phyloP scores from a whole-genome alignment of 129 eudicot genomes.

The Rutidosis leptorrhynchoides region DNA sequence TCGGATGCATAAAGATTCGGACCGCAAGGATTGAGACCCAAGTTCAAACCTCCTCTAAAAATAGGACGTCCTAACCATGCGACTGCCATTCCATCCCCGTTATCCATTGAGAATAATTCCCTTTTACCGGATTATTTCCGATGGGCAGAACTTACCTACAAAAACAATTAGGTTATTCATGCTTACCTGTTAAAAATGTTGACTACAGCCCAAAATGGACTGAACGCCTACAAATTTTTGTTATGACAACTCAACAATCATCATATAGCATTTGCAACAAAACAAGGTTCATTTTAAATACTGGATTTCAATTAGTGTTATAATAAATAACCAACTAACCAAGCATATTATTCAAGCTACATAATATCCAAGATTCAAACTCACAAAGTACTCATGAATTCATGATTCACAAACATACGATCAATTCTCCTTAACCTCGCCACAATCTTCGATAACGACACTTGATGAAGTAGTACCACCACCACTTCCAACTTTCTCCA shows the following conservation, averaged over 20 bases:
- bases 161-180: too few relatives aligned
- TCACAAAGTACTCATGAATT: not conserved
- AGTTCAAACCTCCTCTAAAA: too few relatives aligned
- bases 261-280: not conserved
- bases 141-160: too few relatives aligned
- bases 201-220: not conserved
- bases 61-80: too few relatives aligned
- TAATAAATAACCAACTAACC: not conserved
- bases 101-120: too few relatives aligned
- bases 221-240: not conserved
- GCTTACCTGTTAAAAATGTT: too few relatives aligned
- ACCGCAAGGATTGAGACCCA: too few relatives aligned
- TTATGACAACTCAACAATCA: not conserved
- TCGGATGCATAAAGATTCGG: too few relatives aligned
- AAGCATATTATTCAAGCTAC: slow-evolving; percentile 11
- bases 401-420: not conserved
- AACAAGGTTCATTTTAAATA: not conserved
- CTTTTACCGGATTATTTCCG: too few relatives aligned
- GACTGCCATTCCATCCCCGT: too few relatives aligned
- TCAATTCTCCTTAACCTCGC: slow-evolving; percentile 52
- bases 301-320: not conserved
- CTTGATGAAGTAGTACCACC: slow-evolving; percentile 39
- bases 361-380: not conserved
- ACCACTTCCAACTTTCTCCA: slow-evolving; percentile 70
- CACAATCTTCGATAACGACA: slow-evolving; percentile 82